Percentiles rank a stretch among this genome's conserved stretches.
Evolutionary conservation across 163 green algal genomes (phyloP).

Genomic region (Coccomyxa subellipsoidea): DNA sequence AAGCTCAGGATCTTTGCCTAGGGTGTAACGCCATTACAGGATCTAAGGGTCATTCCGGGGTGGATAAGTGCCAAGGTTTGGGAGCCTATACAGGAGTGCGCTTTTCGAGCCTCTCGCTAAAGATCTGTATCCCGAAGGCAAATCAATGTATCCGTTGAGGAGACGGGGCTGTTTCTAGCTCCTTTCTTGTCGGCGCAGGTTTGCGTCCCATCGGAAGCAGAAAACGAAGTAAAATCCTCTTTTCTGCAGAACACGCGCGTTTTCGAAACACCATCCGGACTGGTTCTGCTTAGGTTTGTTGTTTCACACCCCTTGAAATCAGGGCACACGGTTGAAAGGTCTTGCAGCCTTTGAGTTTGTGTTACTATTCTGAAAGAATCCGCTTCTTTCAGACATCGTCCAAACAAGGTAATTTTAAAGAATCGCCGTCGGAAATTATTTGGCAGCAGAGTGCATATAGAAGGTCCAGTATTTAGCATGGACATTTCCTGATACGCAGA

Average conservation of each 20-base stretch:
- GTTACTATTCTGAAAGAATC: not conserved
- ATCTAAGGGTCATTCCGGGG: no score
- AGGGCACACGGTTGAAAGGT: not conserved
- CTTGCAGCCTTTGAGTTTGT: not conserved
- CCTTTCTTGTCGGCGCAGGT: not conserved
- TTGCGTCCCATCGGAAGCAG: not conserved
- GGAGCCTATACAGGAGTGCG: no score
- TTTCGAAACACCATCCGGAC: not conserved
- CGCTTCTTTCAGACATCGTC: not conserved
- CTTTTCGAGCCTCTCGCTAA: not conserved
- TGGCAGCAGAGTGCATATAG: not conserved
- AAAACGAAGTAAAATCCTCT: not conserved
- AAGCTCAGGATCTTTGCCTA: no score
- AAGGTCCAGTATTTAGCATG: not conserved
- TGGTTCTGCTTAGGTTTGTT: not conserved
- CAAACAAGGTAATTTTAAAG: not conserved
- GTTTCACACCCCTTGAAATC: not conserved
- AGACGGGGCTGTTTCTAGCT: not conserved
- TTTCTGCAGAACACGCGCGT: not conserved
- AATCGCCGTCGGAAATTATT: not conserved
- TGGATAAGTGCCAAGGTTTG: no score
- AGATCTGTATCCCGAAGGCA: not conserved
- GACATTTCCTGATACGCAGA: not conserved
- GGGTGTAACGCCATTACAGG: no score
- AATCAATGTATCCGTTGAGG: not conserved